Evolutionary conservation across 2,329 filamentous ascomycete species (phyloP), one percentile per base, ranked within the genome.

Genomic region (Epichloe bromicola): DNA sequence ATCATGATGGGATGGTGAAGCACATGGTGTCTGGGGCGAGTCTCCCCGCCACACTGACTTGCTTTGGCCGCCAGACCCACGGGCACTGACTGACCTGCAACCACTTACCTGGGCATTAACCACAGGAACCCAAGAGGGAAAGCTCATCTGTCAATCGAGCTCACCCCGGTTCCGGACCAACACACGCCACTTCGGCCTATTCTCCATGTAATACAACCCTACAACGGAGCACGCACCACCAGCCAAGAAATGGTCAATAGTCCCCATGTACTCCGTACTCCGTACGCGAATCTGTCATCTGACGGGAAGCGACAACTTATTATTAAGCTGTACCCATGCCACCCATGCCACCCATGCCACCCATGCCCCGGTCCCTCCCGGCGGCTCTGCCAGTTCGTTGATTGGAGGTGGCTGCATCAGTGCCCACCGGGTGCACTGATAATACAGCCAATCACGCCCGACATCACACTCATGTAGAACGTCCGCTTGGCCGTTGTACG

Each of bases 341-440:
- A n/a, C 11, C 26, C 15, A 19, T 17, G 15, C 11, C 33, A 19
- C 6, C 30, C 15, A 19, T 17, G n/a, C 11, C 38, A n/a, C 11
- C 30, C 15, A 19, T 17, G n/a, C 11, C 38, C 46, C 37, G 19
- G 20, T 42, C 46, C 23, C 19, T 17, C 17, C 20, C 38, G 46
- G 52, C 52, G 52, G 52, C 50, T 54, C 42, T 48, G 37, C 14
- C 8, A 26, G 15, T 17, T 45, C 37, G 30, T 37, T 54, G 46
- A 54, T 54, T 52, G 52, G 50, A 37, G 1, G 39, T 14, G 37
- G 26, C 30, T 41, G 48, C 42, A 30, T 33, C 17, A 14, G 41
- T 45, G 51, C 6, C 42, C 19, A 11, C 33, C 17, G 11, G 12
- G 19, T 8, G 12, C 33, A 23, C n/a, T 26, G 38, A 26, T 17